Conservation (phyloP, 1,139 yeast genomes). For the Geotrichum europaeum region DNA sequence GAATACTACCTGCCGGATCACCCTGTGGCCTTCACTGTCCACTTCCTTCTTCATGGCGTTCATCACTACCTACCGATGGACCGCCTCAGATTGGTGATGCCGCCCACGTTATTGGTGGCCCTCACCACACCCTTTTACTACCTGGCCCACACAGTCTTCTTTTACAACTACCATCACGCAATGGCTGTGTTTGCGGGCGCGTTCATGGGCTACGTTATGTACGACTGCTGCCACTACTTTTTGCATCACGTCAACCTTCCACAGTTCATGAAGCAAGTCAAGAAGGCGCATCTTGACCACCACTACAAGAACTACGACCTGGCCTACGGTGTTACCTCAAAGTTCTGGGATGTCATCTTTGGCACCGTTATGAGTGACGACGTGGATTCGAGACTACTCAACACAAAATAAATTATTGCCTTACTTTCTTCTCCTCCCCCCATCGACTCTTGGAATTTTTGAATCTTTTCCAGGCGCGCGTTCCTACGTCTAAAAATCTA, state of each 20-base stretch:
- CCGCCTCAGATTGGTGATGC: conserved; percentile 84
- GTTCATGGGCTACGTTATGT: conserved; percentile 82
- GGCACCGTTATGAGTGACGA: conserved; percentile 51
- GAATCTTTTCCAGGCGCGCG: background rate
- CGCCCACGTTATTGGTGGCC: conserved; percentile 72
- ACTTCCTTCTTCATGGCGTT: conserved; percentile 88
- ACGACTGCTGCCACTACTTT: conserved; percentile 85
- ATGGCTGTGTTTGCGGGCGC: conserved; percentile 88
- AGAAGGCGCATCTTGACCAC: conserved; percentile 90
- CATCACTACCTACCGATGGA: conserved; percentile 99
- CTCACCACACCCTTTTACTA: conserved; percentile 56
- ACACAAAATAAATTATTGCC: background rate
- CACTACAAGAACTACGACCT: conserved; percentile 94
- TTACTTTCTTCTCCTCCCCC: background rate
- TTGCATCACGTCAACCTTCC: conserved; percentile 86
- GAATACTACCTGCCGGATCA: conserved; percentile 82
- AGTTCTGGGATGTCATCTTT: conserved; percentile 90
- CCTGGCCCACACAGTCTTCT: conserved; percentile 53
- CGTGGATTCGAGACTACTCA: conserved; percentile 11
- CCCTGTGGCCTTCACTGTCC: conserved; percentile 66
- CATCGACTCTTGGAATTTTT: background rate
- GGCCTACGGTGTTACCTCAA: conserved; percentile 92
- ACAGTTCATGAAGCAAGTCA: conserved; percentile 62
- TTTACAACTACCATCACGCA: conserved; percentile 48
- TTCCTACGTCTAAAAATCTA: background rate